These are phyloP conservation scores for Neoboletus subvelutipes DNA, from an alignment of 768 basidiomycete species.

Conservation along the genomic window DNA sequence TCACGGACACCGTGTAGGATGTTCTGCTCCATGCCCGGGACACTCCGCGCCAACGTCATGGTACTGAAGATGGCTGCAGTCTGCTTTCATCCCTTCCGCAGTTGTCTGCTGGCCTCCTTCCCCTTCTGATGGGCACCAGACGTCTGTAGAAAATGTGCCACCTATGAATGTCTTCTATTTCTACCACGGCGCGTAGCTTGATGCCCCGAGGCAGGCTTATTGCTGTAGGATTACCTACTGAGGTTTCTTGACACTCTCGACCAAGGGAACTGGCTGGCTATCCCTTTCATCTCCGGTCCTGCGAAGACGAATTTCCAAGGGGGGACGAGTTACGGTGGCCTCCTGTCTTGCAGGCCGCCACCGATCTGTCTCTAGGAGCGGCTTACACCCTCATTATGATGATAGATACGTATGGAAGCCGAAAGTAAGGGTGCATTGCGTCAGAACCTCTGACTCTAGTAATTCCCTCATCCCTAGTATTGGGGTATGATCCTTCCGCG, in stretches of 20 bases:
- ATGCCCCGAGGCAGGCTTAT: conserved; percentile 13
- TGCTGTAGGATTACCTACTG: conserved; percentile 11
- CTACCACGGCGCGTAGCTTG: conserved; percentile 24
- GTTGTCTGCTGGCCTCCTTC: conserved; percentile 9
- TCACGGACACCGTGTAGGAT: conserved; percentile 7
- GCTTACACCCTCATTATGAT: conserved; percentile 14
- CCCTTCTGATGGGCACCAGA: conserved; percentile 16
- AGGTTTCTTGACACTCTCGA: conserved; percentile 2
- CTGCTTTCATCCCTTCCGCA: conserved; percentile 9
- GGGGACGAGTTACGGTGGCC: conserved; percentile 11
- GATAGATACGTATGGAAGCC: conserved; percentile 11
- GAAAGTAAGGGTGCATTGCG: conserved; percentile 10
- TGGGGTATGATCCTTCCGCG: conserved; percentile 13
- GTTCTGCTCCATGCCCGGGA: conserved; percentile 8
- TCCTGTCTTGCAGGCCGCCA: conserved; percentile 19
- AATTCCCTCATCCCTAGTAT: conserved; percentile 14
- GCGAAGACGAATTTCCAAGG: conserved; percentile 17
- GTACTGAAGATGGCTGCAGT: conserved; percentile 3
- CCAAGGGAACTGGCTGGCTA: conserved; percentile 1
- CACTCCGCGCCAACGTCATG: conserved; percentile 1
- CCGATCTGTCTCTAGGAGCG: conserved; percentile 13
- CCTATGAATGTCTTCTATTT: conserved; percentile 22
- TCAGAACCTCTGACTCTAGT: conserved; percentile 5
- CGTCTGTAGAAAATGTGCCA: conserved; percentile 7
- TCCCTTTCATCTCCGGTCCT: conserved; percentile 27